These are phyloP conservation scores for Senecio squalidus DNA, from an alignment of 140 eudicot genomes.

Conservation along the genomic window DNA sequence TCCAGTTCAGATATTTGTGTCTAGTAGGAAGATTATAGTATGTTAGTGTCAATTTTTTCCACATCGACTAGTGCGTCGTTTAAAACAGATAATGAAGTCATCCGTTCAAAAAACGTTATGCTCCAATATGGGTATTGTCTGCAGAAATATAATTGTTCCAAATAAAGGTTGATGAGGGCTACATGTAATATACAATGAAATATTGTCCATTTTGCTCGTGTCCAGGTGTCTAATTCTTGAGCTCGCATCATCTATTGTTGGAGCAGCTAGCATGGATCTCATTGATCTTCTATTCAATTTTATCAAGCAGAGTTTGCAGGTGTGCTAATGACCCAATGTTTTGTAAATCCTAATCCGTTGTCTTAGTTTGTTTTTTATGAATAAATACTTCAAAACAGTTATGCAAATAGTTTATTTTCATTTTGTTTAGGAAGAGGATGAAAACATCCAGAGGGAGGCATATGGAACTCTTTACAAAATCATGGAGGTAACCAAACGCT, in stretches of 20 bases:
- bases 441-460: slow-evolving; percentile 51
- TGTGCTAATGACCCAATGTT: slow-evolving; percentile 37
- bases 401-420: slow-evolving; percentile 8
- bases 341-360: not conserved
- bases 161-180: slow-evolving; percentile 1
- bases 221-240: slow-evolving; percentile 64
- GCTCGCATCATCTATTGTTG: slow-evolving; percentile 67
- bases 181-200: not conserved
- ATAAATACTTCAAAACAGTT: not conserved
- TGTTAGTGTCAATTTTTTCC: too few relatives aligned
- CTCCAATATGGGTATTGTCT: too few relatives aligned
- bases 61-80: too few relatives aligned
- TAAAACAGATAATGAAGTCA: too few relatives aligned
- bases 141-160: not conserved
- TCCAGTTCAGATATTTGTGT: too few relatives aligned
- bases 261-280: slow-evolving; percentile 64
- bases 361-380: not conserved
- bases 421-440: slow-evolving; percentile 54
- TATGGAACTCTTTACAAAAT: slow-evolving; percentile 59
- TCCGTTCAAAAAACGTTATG: too few relatives aligned
- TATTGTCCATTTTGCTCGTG: not conserved
- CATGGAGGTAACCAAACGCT: slow-evolving; percentile 50
- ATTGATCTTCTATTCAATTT: slow-evolving; percentile 50
- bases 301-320: slow-evolving; percentile 71
- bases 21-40: too few relatives aligned